These are phyloP conservation scores for Fusarium chlamydosporum DNA, from an alignment of 2,329 filamentous ascomycete genomes.

Conservation along the genomic window DNA sequence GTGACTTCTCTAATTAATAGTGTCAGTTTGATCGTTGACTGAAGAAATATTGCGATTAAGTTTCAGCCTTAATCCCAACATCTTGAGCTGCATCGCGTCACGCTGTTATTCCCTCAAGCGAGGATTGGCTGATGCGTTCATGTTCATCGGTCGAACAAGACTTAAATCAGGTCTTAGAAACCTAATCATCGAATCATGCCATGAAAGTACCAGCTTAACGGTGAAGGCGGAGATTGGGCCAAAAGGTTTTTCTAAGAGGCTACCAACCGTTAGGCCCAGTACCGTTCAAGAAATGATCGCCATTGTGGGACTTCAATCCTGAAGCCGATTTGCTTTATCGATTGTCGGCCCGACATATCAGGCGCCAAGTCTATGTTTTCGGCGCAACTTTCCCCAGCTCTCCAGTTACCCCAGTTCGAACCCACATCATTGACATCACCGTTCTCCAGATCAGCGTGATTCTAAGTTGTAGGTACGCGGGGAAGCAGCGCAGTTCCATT, in stretches of 20 bases:
- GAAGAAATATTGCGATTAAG: too few relatives aligned
- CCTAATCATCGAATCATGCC: too few relatives aligned
- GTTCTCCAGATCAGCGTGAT: constrained; percentile 11
- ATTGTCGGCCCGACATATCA: constrained; percentile 18
- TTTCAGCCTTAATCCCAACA: too few relatives aligned
- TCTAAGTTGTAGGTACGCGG: constrained; percentile 5
- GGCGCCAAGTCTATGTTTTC: constrained; percentile 7
- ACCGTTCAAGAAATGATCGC: not conserved
- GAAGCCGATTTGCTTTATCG: not conserved
- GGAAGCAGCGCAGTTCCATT: not conserved
- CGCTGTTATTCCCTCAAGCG: not conserved
- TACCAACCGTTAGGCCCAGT: not conserved
- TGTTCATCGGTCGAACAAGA: not conserved
- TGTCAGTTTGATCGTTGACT: too few relatives aligned
- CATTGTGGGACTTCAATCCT: not conserved
- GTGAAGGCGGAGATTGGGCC: not conserved
- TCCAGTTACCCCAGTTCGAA: not conserved
- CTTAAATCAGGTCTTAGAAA: too few relatives aligned
- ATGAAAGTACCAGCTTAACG: too few relatives aligned
- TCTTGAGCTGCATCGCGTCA: not conserved
- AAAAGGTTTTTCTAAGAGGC: not conserved
- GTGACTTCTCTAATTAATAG: too few relatives aligned
- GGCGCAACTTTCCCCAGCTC: not conserved
- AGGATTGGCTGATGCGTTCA: not conserved
- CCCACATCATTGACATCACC: constrained; percentile 18